Percentiles rank a stretch among this genome's conserved stretches.
Evolutionary conservation across 2,329 filamentous ascomycete genomes (phyloP).

Genomic region (Neurospora sp.): DNA sequence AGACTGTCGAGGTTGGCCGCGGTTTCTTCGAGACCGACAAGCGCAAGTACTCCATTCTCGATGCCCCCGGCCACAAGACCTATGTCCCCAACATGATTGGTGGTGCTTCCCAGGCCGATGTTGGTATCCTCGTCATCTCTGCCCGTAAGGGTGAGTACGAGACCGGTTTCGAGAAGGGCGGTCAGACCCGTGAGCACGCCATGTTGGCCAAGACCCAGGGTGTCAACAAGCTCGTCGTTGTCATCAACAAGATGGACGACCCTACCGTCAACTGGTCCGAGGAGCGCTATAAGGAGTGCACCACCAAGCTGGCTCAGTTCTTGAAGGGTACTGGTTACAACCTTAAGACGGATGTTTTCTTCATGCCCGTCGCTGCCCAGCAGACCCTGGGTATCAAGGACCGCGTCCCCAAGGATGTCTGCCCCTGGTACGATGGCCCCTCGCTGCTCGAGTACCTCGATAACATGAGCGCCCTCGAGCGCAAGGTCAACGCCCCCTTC

Average conservation of each 20-base stretch:
- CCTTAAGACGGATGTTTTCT: slow-evolving; percentile 82
- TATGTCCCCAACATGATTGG: slow-evolving; percentile 99
- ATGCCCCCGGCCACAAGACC: slow-evolving; percentile 95
- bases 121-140: slow-evolving; percentile 91
- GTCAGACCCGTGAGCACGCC: slow-evolving; percentile 94
- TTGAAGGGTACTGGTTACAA: slow-evolving; percentile 91
- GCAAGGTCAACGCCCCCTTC: slow-evolving; percentile 96
- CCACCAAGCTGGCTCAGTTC: slow-evolving; percentile 76
- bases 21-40: slow-evolving; percentile 97
- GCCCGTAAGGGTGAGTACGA: slow-evolving; percentile 98
- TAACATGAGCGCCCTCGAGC: slow-evolving; percentile 81
- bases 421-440: slow-evolving; percentile 79
- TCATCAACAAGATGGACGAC: slow-evolving; percentile 99
- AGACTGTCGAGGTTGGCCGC: slow-evolving; percentile 94
- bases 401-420: slow-evolving; percentile 64
- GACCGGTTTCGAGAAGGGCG: slow-evolving; percentile 92
- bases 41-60: slow-evolving; percentile 89
- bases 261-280: slow-evolving; percentile 93
- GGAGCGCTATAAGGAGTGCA: slow-evolving; percentile 87
- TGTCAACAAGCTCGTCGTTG: slow-evolving; percentile 91
- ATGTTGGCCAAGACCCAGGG: slow-evolving; percentile 97
- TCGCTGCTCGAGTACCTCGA: slow-evolving; percentile 95
- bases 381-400: slow-evolving; percentile 80
- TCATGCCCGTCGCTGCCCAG: slow-evolving; percentile 95
- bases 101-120: slow-evolving; percentile 83